These are phyloP conservation scores for Chrysochromulina tobinii DNA, from an alignment of 78 protist genomes.

Conservation along the genomic window DNA sequence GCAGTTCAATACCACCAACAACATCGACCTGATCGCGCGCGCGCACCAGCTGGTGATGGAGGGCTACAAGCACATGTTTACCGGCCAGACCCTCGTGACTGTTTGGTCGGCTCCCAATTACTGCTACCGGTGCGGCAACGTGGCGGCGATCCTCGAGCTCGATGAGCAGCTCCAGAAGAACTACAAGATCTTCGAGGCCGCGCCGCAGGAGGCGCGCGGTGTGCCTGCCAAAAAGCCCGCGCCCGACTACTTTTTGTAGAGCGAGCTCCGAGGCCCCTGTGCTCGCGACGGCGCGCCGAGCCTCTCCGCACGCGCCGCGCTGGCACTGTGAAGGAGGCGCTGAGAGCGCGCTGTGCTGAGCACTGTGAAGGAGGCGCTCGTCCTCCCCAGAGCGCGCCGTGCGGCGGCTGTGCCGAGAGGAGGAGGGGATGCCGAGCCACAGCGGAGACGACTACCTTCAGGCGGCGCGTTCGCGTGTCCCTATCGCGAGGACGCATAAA, in stretches of 20 bases:
- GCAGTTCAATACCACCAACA: constrained; percentile 87
- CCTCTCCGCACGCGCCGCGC: too few species aligned
- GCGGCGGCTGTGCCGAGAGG: too few species aligned
- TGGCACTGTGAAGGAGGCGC: too few species aligned
- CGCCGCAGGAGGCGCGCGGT: constrained; percentile 82
- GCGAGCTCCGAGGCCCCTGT: not conserved
- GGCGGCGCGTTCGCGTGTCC: too few species aligned
- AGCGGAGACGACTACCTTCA: too few species aligned
- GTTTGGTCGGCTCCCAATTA: constrained; percentile 99
- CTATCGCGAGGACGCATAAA: too few species aligned
- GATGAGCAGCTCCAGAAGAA: constrained; percentile 78
- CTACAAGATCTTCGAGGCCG: constrained; percentile 92
- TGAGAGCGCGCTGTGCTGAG: too few species aligned
- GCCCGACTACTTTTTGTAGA: constrained; percentile 89
- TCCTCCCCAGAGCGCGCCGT: too few species aligned
- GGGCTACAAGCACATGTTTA: constrained; percentile 97
- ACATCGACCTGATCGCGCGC: constrained; percentile 88
- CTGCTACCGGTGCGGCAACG: constrained; percentile 97
- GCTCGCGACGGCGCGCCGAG: too few species aligned
- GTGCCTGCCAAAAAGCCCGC: constrained; percentile 84
- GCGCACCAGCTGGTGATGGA: constrained; percentile 99
- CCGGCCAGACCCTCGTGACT: constrained; percentile 88
- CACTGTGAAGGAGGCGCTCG: too few species aligned
- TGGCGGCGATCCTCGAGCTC: constrained; percentile 93
- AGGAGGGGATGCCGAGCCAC: too few species aligned